Conservation (phyloP, 2,329 filamentous ascomycete genomes). For the Kalmusia sp. region DNA sequence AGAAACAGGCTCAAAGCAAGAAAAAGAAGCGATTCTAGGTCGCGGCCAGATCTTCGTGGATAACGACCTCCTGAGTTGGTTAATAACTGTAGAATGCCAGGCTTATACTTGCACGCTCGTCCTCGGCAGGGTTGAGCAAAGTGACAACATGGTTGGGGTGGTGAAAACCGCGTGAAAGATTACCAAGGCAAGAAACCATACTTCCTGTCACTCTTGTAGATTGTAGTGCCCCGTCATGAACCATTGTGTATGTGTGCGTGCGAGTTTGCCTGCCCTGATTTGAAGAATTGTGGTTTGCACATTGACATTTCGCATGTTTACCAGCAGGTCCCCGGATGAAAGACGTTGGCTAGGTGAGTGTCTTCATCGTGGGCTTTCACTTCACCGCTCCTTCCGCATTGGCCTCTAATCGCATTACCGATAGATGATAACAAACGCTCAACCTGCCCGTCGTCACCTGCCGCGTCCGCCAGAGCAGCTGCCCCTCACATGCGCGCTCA, state of each 20-base stretch:
- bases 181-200: too few relatives aligned
- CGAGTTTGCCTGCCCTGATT: too few relatives aligned
- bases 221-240: too few relatives aligned
- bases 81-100: slow-evolving; percentile 89
- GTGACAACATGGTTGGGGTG: slow-evolving; percentile 78
- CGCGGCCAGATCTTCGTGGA: background rate
- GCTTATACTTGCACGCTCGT: slow-evolving; percentile 82
- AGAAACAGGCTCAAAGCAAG: slow-evolving; percentile 55
- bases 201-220: too few relatives aligned
- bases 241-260: too few relatives aligned
- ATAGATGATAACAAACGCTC: slow-evolving; percentile 2
- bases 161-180: too few relatives aligned
- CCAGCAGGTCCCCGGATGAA: background rate
- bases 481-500: slow-evolving; percentile 8
- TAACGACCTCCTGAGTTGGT: slow-evolving; percentile 80
- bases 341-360: background rate
- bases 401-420: too few relatives aligned
- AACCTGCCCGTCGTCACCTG: background rate
- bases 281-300: background rate
- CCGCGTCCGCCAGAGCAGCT: background rate
- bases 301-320: background rate
- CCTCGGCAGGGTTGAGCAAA: slow-evolving; percentile 79
- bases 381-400: background rate
- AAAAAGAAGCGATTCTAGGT: slow-evolving; percentile 43
- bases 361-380: background rate